phyloP scores from a whole-genome alignment of 148 eudicot species.

The Fagopyrum esculentum region DNA sequence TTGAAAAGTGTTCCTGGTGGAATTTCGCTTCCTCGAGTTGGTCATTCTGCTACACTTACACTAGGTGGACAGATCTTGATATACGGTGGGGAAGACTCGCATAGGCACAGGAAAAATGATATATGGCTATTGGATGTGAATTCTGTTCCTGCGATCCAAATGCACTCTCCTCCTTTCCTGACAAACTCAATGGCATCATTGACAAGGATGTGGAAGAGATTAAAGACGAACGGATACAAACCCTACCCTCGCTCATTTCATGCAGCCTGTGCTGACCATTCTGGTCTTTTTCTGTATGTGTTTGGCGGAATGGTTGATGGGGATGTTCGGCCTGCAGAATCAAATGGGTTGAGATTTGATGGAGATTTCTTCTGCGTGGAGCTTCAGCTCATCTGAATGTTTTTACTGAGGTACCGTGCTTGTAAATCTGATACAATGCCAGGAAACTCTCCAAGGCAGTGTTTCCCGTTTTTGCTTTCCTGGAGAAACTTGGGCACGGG shows the following conservation, averaged over 20 bases:
- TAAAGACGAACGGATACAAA: slow-evolving; percentile 44
- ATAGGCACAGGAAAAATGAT: slow-evolving; percentile 71
- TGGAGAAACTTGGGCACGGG: no score
- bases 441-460: no score
- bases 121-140: slow-evolving; percentile 80
- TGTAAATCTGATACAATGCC: no score
- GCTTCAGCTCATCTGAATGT: slow-evolving; percentile 26
- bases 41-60: slow-evolving; percentile 82
- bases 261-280: slow-evolving; percentile 67
- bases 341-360: slow-evolving; percentile 64
- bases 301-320: slow-evolving; percentile 98
- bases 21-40: slow-evolving; percentile 69
- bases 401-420: not conserved
- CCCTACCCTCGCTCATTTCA: slow-evolving; percentile 84
- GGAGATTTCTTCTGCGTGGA: slow-evolving; percentile 74
- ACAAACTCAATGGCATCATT: slow-evolving; percentile 19
- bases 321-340: slow-evolving; percentile 42
- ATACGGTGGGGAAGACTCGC: slow-evolving; percentile 90
- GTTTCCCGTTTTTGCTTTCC: no score
- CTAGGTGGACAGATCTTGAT: slow-evolving; percentile 71
- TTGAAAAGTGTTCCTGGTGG: slow-evolving; percentile 48
- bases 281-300: slow-evolving; percentile 64
- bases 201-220: slow-evolving; percentile 57
- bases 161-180: slow-evolving; percentile 18
- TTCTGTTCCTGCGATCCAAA: slow-evolving; percentile 28